Evolutionary conservation across 2,329 filamentous ascomycete genomes (phyloP), one percentile per base, ranked within the genome.

Genomic region (Microcera coccophila): DNA sequence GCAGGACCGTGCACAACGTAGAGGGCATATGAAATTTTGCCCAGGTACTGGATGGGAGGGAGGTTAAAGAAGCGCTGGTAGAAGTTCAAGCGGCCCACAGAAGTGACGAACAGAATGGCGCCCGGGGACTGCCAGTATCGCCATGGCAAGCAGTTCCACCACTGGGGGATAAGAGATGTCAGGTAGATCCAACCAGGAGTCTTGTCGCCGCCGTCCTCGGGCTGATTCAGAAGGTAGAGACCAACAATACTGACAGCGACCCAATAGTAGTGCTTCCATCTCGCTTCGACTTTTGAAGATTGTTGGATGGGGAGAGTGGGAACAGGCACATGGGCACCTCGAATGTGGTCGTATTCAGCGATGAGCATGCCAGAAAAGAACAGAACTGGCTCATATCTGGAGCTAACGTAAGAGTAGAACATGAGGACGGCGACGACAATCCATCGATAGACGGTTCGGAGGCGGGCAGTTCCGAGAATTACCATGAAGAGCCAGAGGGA

Each of bases 1-100:
- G 74, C 69, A 3, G 76, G 74, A 1, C 78, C 76, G 56, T 83
- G 79, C 66, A 81, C 74, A 12, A 83, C 69, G 58, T 83, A 83
- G 19, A 83, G 57, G 38, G 76, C 73, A 55, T 79, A 83, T 39
- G 76, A 81, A 50, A 82, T 74, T 55, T 73, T 73, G 45, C 79
- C 79, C 5, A 82, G 64, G 60, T 82, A 82, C 55, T 80, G 77
- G 3, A 79, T 65, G 14, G 69, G 52, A 2, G 62, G 54, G 2
- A 66, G 63, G 54, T 73, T 73, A 61, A 81, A 79, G 43, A 79
- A 63, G 15, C 64, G 61, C 53, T 75, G 73, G 66, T 76, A 73
- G 4, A 56, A 61, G 3, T 62, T 58, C 4, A 71, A 72, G 41
- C 73, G 69, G 18, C 71, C 68, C 15, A 76, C 71, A 26, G 70